phyloP scores from a whole-genome alignment of 345 rosid species.

The Streptanthus diversifolius region DNA sequence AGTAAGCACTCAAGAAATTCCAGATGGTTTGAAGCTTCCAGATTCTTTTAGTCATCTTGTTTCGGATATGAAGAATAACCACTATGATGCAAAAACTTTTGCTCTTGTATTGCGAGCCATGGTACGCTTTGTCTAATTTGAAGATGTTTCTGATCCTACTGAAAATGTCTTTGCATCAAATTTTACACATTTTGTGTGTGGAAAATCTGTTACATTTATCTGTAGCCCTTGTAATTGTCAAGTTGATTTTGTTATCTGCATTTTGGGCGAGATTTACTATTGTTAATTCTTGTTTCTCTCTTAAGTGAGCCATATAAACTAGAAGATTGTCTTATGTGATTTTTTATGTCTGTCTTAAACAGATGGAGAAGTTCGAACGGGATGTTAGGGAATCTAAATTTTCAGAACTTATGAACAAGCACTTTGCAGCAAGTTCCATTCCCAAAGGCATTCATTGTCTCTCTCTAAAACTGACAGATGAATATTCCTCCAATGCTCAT shows the following conservation, averaged over 20 bases:
- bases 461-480: constrained; percentile 91
- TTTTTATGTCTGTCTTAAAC: constrained; percentile 23
- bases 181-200: neutral
- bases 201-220: neutral
- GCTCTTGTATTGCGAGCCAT: constrained; percentile 77
- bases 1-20: constrained; percentile 77
- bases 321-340: constrained; percentile 8
- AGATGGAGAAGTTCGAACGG: constrained; percentile 91
- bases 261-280: neutral
- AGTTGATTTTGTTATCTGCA: neutral
- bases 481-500: constrained; percentile 96
- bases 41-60: constrained; percentile 84
- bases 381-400: constrained; percentile 91
- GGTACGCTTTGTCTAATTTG: constrained; percentile 47
- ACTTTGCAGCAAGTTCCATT: constrained; percentile 97
- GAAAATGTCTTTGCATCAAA: neutral
- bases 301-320: neutral
- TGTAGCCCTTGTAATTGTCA: neutral
- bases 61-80: constrained; percentile 77
- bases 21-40: constrained; percentile 80
- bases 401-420: constrained; percentile 96
- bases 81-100: constrained; percentile 85
- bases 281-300: neutral
- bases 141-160: neutral
- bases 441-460: constrained; percentile 98